Percentiles rank a stretch among this genome's conserved stretches.
phyloP scores from a whole-genome alignment of 306 rosid genomes.

The Acacia crassicarpa region DNA sequence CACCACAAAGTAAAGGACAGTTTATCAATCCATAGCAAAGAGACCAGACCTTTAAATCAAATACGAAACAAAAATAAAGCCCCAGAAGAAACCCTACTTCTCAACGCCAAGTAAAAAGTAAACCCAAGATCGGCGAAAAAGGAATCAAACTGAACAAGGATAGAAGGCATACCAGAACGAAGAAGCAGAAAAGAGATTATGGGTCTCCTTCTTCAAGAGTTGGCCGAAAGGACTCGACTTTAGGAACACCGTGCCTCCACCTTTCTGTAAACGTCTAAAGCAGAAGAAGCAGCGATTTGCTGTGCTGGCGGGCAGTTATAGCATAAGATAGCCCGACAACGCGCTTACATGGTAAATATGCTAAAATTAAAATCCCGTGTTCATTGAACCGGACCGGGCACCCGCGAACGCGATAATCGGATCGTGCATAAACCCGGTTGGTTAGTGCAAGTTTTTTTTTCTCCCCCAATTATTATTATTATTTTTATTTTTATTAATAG shows the following conservation, averaged over 20 bases:
- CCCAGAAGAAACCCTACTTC: not conserved
- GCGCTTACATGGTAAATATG: not conserved
- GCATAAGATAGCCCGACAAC: not conserved
- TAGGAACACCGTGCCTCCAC: not conserved
- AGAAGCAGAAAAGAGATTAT: not conserved
- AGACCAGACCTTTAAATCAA: not conserved
- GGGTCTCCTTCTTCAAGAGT: not conserved
- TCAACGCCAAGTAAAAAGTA: not conserved
- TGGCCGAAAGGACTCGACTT: not conserved
- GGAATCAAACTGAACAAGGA: not conserved
- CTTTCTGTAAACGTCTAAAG: not conserved
- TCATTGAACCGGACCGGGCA: not conserved
- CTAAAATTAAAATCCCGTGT: not conserved
- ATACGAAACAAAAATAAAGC: not conserved
- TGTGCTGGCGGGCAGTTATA: not conserved
- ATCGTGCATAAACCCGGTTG: not conserved
- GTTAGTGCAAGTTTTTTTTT: too few relatives aligned
- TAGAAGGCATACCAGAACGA: not conserved
- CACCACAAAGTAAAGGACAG: not conserved
- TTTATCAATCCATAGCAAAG: not conserved
- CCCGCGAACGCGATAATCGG: not conserved
- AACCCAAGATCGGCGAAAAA: conserved; percentile 2
- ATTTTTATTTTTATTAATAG: too few relatives aligned
- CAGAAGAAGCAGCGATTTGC: not conserved
- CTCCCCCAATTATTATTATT: too few relatives aligned